Conservation (phyloP, 2,329 filamentous ascomycete species). For the Cylindrodendrum hubeiense region DNA sequence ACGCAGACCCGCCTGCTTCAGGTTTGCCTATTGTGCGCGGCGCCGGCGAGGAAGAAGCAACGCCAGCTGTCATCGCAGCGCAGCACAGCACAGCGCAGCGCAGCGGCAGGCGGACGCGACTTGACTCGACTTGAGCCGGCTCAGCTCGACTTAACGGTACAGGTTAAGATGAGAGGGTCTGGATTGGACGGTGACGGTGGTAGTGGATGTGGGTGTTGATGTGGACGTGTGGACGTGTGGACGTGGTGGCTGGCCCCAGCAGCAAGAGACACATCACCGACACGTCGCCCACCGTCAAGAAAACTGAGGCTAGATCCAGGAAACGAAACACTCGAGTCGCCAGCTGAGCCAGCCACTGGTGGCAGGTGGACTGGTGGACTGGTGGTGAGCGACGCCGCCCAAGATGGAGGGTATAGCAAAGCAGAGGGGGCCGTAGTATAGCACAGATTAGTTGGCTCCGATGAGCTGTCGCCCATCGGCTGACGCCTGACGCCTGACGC, state of each 20-base stretch:
- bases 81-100: constrained; percentile 3
- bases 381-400: not conserved
- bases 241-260: constrained; percentile 20
- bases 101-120: constrained; percentile 20
- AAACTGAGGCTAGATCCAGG: constrained; percentile 16
- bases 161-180: constrained; percentile 23
- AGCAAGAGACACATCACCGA: constrained; percentile 25
- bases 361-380: not conserved
- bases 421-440: constrained; percentile 12
- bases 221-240: not conserved
- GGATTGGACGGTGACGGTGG: constrained; percentile 23
- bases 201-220: constrained; percentile 18
- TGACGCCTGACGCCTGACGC: constrained; percentile 4
- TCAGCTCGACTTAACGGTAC: constrained; percentile 23
- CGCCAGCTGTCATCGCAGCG: constrained; percentile 34
- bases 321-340: constrained; percentile 24
- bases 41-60: constrained; percentile 34
- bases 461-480: constrained; percentile 25
- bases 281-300: constrained; percentile 21
- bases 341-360: constrained; percentile 15
- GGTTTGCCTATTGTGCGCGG: constrained; percentile 24
- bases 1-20: constrained; percentile 24
- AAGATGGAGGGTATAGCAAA: constrained; percentile 26
- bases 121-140: constrained; percentile 15
- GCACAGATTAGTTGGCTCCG: constrained; percentile 11